Evolutionary conservation across 1,284 basidiomycete genomes (phyloP).

Genomic region (Moesziomyces aphidis): DNA sequence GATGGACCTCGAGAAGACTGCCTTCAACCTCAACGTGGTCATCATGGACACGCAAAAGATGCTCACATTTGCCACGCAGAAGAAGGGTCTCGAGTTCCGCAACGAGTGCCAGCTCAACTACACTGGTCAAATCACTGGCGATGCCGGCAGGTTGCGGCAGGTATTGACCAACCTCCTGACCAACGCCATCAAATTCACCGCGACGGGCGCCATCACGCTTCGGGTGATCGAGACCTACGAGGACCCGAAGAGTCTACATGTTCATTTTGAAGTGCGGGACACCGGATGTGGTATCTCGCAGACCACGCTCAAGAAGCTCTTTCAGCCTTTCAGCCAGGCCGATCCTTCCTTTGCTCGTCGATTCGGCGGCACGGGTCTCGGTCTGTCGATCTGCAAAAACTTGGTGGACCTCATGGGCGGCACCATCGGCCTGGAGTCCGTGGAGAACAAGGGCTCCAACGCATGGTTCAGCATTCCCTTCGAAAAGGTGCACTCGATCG

Average conservation of each 20-base stretch:
- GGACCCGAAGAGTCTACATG: slow-evolving; percentile 50
- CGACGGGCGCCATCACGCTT: slow-evolving; percentile 64
- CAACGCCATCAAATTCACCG: slow-evolving; percentile 69
- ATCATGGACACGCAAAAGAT: slow-evolving; percentile 66
- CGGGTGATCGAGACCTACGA: slow-evolving; percentile 59
- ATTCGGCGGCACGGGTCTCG: slow-evolving; percentile 64
- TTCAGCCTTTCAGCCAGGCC: slow-evolving; percentile 67
- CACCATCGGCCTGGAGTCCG: slow-evolving; percentile 59
- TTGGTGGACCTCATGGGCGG: slow-evolving; percentile 63
- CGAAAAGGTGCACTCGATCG: slow-evolving; percentile 40
- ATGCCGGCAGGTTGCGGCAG: slow-evolving; percentile 63
- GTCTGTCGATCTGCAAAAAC: slow-evolving; percentile 60
- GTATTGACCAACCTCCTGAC: slow-evolving; percentile 68
- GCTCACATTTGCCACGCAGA: slow-evolving; percentile 65
- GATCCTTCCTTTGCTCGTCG: slow-evolving; percentile 62
- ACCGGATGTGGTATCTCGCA: slow-evolving; percentile 68
- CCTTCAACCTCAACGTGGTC: slow-evolving; percentile 69
- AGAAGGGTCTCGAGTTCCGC: slow-evolving; percentile 66
- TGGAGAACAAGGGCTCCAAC: slow-evolving; percentile 62
- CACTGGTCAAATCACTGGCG: slow-evolving; percentile 59
- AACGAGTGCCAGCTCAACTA: slow-evolving; percentile 59
- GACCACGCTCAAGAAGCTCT: slow-evolving; percentile 63
- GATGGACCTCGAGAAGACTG: slow-evolving; percentile 69
- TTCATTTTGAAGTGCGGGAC: slow-evolving; percentile 66
- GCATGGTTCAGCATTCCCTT: slow-evolving; percentile 63